Conservation (phyloP, 371 early-diverging fungal genomes). For the Syncephalastrum racemosum region DNA sequence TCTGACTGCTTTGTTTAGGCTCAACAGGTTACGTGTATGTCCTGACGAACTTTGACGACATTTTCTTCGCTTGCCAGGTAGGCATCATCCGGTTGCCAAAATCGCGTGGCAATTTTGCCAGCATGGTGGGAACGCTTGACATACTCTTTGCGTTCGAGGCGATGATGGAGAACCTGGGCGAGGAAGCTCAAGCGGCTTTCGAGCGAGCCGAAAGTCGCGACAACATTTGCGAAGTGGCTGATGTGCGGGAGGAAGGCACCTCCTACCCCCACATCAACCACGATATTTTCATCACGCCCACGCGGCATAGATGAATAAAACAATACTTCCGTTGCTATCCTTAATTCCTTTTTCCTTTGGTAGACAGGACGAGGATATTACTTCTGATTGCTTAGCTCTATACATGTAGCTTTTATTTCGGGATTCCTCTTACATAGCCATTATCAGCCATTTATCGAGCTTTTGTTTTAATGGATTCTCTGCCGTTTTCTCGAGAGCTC, state of each 20-base stretch:
- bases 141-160: not conserved
- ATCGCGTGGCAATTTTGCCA: too few relatives aligned
- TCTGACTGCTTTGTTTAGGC: not conserved
- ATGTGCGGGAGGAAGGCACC: conserved; percentile 3
- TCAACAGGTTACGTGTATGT: not conserved
- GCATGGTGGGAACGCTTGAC: not conserved
- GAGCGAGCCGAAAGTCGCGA: conserved; percentile 6
- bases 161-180: conserved; percentile 1
- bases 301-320: not conserved
- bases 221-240: conserved; percentile 5
- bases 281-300: conserved; percentile 10
- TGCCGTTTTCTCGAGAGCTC: too few relatives aligned
- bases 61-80: conserved; percentile 8
- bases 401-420: too few relatives aligned
- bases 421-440: too few relatives aligned
- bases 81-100: conserved; percentile 6
- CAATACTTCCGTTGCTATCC: too few relatives aligned
- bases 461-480: too few relatives aligned
- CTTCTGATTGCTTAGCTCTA: too few relatives aligned
- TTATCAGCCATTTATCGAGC: too few relatives aligned
- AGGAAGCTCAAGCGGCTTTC: conserved; percentile 10
- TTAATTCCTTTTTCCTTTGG: too few relatives aligned
- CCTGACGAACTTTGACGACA: conserved; percentile 7
- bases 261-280: not conserved
- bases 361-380: too few relatives aligned